Conservation (phyloP, 371 early-diverging fungal species). For the Mortierella sp. region DNA sequence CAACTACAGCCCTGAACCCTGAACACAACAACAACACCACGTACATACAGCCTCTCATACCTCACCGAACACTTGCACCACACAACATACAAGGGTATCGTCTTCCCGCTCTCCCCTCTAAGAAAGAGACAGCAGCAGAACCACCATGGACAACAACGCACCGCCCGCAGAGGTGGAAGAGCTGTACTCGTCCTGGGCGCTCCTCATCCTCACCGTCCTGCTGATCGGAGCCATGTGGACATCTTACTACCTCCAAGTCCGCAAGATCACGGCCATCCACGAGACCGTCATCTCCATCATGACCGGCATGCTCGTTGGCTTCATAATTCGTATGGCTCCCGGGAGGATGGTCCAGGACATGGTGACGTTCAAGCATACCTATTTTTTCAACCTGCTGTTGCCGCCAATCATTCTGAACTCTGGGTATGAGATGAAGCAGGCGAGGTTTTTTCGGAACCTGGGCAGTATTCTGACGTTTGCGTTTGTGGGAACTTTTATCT, state of each 20-base stretch:
- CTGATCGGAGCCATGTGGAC: constrained; percentile 89
- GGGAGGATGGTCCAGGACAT: constrained; percentile 82
- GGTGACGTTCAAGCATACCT: constrained; percentile 91
- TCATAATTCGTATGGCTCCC: constrained; percentile 82
- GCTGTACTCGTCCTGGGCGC: constrained; percentile 84
- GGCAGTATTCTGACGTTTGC: constrained; percentile 93
- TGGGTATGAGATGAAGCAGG: constrained; percentile 93
- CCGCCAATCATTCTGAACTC: constrained; percentile 97
- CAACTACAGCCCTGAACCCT: constrained; percentile 3
- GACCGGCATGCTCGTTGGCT: constrained; percentile 90
- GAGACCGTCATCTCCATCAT: constrained; percentile 95
- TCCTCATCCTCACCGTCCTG: constrained; percentile 87
- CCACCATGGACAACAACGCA: constrained; percentile 23
- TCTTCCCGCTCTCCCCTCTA: background rate
- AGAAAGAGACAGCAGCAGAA: background rate
- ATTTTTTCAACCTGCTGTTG: constrained; percentile 94
- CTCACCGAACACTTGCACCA: background rate
- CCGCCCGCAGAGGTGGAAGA: constrained; percentile 75
- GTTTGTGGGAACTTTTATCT: constrained; percentile 91
- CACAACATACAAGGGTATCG: background rate
- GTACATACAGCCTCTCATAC: too few relatives aligned
- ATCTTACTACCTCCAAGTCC: constrained; percentile 87
- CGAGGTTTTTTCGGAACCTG: constrained; percentile 89
- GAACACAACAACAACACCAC: background rate
- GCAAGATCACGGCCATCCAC: constrained; percentile 89